Evolutionary conservation across 805 yeast genomes (phyloP), one percentile per base, ranked within the genome.

Genomic region (Candida morakotiae): DNA sequence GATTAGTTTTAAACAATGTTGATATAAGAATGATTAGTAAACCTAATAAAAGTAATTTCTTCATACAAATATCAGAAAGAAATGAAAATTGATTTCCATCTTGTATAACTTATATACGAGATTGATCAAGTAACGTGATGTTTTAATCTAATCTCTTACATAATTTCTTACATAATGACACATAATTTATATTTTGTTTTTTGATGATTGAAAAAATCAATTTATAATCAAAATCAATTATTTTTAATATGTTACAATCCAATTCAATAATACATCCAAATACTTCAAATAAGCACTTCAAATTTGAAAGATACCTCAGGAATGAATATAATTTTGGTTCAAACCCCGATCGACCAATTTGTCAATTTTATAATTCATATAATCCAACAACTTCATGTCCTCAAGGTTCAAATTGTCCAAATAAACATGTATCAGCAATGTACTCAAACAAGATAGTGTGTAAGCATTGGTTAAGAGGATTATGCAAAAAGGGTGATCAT

Each of bases 401-500:
- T 2, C 70, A 81, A 41, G 96, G 97, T 6, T 67, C 73, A n/a
- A 72, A 72, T 34, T 91, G 98, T 56, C 89, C 89, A 15, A 81
- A 86, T 62, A 85, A 88, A 53, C 98, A 91, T 62, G 82, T 82
- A 23, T 75, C 78, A 4, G 49, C 69, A 14, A 65, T 65, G 70
- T 67, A 60, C 49, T 60, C 55, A 38, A 69, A 69, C 43, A 70
- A 70, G 49, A 87, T 93, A 37, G 98, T 93, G 4, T 93, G 98
- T 59, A 91, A 93, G 70, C 97, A 93, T 67, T 93, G 98, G 99
- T 75, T 93, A 24, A 76, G 97, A 47, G 99, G 99, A 0, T 73
- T 93, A 24, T 93, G 99, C 63, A 93, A 93, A 64, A 91, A 91
- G 68, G 95, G 94, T 35, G 95, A 88, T 49, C 87, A 86, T 47